These are phyloP conservation scores for Solanum virginianum DNA, from an alignment of 257 asterid species.

Conservation along the genomic window DNA sequence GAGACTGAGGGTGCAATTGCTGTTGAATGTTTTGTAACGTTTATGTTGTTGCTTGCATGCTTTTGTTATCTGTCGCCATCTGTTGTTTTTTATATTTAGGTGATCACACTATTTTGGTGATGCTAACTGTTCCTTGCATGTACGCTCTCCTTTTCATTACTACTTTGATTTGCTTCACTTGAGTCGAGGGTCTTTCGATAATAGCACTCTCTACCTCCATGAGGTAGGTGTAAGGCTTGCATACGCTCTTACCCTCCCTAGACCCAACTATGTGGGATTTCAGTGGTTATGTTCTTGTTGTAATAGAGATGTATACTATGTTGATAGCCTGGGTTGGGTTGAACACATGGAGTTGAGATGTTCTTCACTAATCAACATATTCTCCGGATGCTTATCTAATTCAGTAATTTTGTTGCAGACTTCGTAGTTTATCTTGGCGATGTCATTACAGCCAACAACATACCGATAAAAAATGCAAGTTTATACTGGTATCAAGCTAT, in stretches of 20 bases:
- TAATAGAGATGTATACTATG: neutral
- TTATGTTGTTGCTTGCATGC: neutral
- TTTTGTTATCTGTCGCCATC: neutral
- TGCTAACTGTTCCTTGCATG: neutral
- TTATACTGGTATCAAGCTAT: conserved; percentile 75
- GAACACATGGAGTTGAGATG: neutral
- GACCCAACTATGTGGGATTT: neutral
- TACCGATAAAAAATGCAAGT: conserved; percentile 57
- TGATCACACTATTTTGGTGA: neutral
- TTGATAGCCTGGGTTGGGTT: neutral
- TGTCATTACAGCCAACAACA: conserved; percentile 72
- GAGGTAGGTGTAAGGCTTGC: neutral
- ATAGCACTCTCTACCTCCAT: neutral
- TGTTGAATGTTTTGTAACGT: neutral
- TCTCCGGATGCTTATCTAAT: neutral
- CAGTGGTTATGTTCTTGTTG: neutral
- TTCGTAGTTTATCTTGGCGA: conserved; percentile 88
- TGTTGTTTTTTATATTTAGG: neutral
- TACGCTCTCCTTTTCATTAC: neutral
- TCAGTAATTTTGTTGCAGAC: conserved; percentile 27
- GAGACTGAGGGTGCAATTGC: neutral
- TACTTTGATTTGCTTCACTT: neutral
- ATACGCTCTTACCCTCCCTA: neutral
- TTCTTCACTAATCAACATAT: neutral
- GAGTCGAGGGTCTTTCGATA: neutral